phyloP scores from a whole-genome alignment of 805 yeast species.

The Ogataea saltuana region DNA sequence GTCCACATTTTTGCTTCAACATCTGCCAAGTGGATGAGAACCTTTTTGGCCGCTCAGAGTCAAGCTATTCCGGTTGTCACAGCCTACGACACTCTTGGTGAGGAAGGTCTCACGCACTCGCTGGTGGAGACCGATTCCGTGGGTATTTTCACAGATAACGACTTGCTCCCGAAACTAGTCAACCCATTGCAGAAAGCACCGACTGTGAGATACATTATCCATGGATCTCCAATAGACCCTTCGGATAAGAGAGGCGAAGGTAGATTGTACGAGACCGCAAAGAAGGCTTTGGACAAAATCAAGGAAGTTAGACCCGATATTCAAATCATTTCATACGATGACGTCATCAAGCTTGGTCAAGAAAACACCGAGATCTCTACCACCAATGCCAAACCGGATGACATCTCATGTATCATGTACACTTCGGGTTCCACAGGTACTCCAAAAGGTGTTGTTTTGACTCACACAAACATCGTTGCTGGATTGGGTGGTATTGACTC shows the following conservation, averaged over 20 bases:
- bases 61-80: conserved; percentile 88
- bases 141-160: conserved; percentile 83
- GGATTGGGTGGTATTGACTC: conserved; percentile 83
- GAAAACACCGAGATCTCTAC: conserved; percentile 41
- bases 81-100: conserved; percentile 95
- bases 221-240: conserved; percentile 60
- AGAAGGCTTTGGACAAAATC: conserved; percentile 58
- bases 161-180: conserved; percentile 62
- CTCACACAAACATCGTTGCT: conserved; percentile 69
- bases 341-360: conserved; percentile 64
- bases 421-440: conserved; percentile 86
- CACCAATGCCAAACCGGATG: conserved; percentile 55
- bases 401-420: conserved; percentile 77
- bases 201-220: conserved; percentile 66
- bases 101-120: conserved; percentile 83
- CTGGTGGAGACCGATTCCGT: conserved; percentile 76
- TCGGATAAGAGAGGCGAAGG: conserved; percentile 68
- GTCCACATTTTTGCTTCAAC: conserved; percentile 88
- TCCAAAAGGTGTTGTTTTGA: conserved; percentile 80
- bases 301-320: conserved; percentile 74
- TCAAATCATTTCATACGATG: conserved; percentile 62
- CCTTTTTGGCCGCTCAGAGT: conserved; percentile 73
- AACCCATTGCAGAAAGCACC: conserved; percentile 69
- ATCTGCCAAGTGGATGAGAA: conserved; percentile 87
- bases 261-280: conserved; percentile 56